These are phyloP conservation scores for Nigrograna mackinnonii DNA, from an alignment of 2,329 filamentous ascomycete genomes.

Conservation along the genomic window DNA sequence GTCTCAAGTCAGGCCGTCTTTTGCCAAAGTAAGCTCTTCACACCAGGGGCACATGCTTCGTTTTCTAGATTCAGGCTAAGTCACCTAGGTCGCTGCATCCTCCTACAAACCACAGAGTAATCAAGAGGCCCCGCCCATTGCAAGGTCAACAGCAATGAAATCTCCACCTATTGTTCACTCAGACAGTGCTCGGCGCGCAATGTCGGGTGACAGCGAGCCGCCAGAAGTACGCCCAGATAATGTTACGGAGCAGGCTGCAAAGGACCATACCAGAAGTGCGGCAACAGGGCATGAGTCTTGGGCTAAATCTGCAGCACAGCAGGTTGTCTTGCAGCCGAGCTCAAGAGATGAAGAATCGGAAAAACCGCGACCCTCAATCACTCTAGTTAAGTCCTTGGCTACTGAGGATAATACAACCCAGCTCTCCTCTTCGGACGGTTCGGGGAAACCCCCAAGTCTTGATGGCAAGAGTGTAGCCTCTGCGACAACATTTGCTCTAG, in stretches of 20 bases:
- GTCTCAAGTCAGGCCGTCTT: slow-evolving; percentile 62
- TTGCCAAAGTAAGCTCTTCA: slow-evolving; percentile 68
- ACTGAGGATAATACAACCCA: slow-evolving; percentile 51
- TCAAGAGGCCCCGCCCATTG: slow-evolving; percentile 26
- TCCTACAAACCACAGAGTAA: slow-evolving; percentile 34
- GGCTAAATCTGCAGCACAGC: slow-evolving; percentile 22
- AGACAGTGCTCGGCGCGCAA: slow-evolving; percentile 23
- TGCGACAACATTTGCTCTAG: slow-evolving; percentile 91
- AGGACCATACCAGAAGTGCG: slow-evolving; percentile 25
- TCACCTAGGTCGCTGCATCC: slow-evolving; percentile 45
- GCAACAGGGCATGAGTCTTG: slow-evolving; percentile 25
- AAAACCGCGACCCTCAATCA: slow-evolving; percentile 27
- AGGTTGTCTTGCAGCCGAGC: slow-evolving; percentile 50
- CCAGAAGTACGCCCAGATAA: slow-evolving; percentile 18
- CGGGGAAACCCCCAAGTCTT: slow-evolving; percentile 83
- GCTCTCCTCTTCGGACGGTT: slow-evolving; percentile 59
- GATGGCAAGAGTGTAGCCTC: slow-evolving; percentile 95
- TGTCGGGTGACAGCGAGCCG: slow-evolving; percentile 16
- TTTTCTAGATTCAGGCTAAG: background rate
- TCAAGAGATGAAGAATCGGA: slow-evolving; percentile 30
- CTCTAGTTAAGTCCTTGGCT: slow-evolving; percentile 32
- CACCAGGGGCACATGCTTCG: background rate
- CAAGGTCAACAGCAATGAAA: slow-evolving; percentile 27
- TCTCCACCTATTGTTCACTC: slow-evolving; percentile 21
- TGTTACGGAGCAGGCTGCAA: slow-evolving; percentile 13